Evolutionary conservation across 2,329 filamentous ascomycete species (phyloP), one percentile per base, ranked within the genome.

Genomic region (Ophiostoma pallidulum): DNA sequence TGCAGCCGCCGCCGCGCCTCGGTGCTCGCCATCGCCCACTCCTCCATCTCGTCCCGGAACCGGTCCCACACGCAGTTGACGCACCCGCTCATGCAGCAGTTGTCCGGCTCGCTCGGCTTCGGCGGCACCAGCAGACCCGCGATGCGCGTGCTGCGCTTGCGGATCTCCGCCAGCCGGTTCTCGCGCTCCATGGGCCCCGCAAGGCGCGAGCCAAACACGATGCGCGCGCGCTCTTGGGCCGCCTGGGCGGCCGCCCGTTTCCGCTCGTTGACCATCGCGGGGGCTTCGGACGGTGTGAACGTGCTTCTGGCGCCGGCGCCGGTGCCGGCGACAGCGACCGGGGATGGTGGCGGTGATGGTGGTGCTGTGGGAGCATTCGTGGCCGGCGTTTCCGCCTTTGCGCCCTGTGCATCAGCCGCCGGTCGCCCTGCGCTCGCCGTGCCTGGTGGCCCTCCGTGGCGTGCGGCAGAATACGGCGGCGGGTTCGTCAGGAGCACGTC

Each of bases 31-130:
- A 71, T 68, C 4, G 82, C 84, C 87, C 89, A 97, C 49, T 86
- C 85, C 64, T 97, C 90, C 66, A 97, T 74, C 45, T 97, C 92
- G 56, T 98, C 91, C 8, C 90, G 77, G 65, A 82, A 97, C 45
- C 80, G 73, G 58, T 96, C 90, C 90, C 90, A 97, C 3, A 97
- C 92, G 64, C 92, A 98, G 64, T 97, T 90, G 41, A 95, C 91
- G 62, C 92, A 98, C 3, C 92, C 92, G 60, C 86, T 92, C 92
- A 98, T 98, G 67, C 92, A 98, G 74, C 92, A 98, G 62, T 98
- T 96, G 59, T 97, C 92, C 4, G 92, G 92, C 66, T 98, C 91
- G 41, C 80, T 75, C 1, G 92, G 92, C 41, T 78, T 77, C 0
- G 89, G 90, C 2, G 92, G 92, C 4, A 97, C 84, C 16, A 79